Conservation (phyloP, 495 filamentous ascomycete species). For the Neurospora sp. region DNA sequence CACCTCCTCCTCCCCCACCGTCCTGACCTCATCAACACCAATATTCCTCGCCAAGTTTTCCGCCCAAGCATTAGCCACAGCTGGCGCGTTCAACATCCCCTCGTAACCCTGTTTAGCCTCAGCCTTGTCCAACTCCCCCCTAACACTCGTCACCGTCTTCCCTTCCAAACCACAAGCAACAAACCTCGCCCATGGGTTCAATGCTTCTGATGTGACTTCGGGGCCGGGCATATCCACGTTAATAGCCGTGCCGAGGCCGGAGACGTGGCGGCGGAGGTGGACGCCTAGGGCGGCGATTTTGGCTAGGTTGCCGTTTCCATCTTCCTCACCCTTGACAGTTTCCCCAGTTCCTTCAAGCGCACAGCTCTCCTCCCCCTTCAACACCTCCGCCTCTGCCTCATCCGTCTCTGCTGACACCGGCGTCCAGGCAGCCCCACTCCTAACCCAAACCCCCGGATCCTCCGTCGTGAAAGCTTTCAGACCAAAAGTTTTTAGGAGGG, state of each 20-base stretch:
- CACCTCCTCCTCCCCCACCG: constrained; percentile 8
- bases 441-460: constrained; percentile 82
- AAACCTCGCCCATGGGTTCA: constrained; percentile 51
- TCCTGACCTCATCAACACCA: constrained; percentile 15
- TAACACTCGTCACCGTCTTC: constrained; percentile 61
- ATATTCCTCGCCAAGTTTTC: constrained; percentile 16
- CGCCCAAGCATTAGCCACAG: constrained; percentile 13
- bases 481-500: constrained; percentile 40
- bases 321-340: not conserved
- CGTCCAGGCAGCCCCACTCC: not conserved
- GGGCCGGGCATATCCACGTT: constrained; percentile 54
- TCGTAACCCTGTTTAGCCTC: not conserved
- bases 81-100: not conserved
- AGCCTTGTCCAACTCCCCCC: constrained; percentile 13
- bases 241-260: constrained; percentile 76
- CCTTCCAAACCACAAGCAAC: constrained; percentile 80
- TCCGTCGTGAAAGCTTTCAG: constrained; percentile 52
- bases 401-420: not conserved
- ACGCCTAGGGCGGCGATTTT: constrained; percentile 91
- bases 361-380: not conserved
- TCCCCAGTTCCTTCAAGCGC: not conserved
- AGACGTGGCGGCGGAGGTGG: constrained; percentile 73
- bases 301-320: constrained; percentile 15
- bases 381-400: not conserved
- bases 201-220: constrained; percentile 1